phyloP scores from a whole-genome alignment of 805 yeast species.

The Diddensiella santjacobensis region DNA sequence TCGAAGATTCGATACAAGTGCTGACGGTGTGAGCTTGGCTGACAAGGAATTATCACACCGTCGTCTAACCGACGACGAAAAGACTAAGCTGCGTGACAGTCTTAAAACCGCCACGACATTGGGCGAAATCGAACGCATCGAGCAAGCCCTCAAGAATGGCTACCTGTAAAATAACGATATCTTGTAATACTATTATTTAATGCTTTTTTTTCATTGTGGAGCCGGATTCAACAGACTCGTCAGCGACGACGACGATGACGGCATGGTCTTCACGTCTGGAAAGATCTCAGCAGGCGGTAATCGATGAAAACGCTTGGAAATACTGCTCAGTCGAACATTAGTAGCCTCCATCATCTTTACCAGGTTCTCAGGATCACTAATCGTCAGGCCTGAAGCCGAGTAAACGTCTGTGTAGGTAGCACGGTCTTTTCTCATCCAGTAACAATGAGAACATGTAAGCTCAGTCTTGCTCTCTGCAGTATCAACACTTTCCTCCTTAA shows the following conservation, averaged over 20 bases:
- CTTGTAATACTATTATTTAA: not conserved
- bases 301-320: not conserved
- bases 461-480: not conserved
- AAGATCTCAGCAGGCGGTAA: not conserved
- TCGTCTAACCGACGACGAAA: constrained; percentile 54
- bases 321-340: not conserved
- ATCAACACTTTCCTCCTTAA: not conserved
- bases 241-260: not conserved
- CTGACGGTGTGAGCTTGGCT: constrained; percentile 32
- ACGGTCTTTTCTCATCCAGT: constrained; percentile 16
- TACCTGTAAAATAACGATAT: constrained; percentile 21
- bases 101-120: constrained; percentile 62
- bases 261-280: not conserved
- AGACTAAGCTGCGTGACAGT: constrained; percentile 46
- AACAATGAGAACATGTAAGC: constrained; percentile 17
- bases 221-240: not conserved
- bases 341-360: not conserved
- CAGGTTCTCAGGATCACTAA: not conserved
- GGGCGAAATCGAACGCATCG: constrained; percentile 72
- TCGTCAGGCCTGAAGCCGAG: not conserved
- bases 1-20: constrained; percentile 14
- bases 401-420: constrained; percentile 11
- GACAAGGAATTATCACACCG: constrained; percentile 37
- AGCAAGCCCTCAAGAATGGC: constrained; percentile 47
- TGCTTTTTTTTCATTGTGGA: not conserved